A percentile compares a stretch with the other conserved stretches of the same genome.
Conservation (phyloP, 306 rosid genomes). For the Notholithocarpus densiflorus region DNA sequence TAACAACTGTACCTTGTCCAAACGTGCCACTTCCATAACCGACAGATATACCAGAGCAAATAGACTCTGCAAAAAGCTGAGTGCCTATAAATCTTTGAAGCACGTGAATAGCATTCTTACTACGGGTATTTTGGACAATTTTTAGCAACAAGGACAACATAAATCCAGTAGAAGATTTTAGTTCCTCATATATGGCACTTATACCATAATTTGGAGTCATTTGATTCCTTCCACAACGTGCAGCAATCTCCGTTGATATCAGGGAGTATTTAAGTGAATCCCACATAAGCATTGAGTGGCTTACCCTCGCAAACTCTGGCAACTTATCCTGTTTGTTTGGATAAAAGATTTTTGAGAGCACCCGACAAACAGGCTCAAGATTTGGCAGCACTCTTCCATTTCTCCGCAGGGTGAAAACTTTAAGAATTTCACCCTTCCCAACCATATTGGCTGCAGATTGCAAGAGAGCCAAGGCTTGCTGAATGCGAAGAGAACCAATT, state of each 20-base stretch:
- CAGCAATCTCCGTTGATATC: slow-evolving; percentile 82
- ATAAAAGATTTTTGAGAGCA: slow-evolving; percentile 73
- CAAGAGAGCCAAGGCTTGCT: slow-evolving; percentile 62
- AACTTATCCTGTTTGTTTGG: slow-evolving; percentile 59
- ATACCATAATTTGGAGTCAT: slow-evolving; percentile 65
- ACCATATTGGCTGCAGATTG: slow-evolving; percentile 64
- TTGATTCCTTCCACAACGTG: slow-evolving; percentile 70
- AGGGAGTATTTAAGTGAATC: slow-evolving; percentile 86
- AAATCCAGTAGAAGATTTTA: slow-evolving; percentile 80
- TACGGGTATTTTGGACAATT: slow-evolving; percentile 55
- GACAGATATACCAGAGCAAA: slow-evolving; percentile 59
- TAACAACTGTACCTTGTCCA: slow-evolving; percentile 53
- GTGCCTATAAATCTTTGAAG: slow-evolving; percentile 82
- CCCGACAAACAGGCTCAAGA: slow-evolving; percentile 57
- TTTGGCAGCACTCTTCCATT: slow-evolving; percentile 40
- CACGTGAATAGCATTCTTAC: slow-evolving; percentile 65
- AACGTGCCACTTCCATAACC: slow-evolving; percentile 26
- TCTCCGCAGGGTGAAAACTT: slow-evolving; percentile 46
- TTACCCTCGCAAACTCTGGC: slow-evolving; percentile 46
- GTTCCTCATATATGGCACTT: slow-evolving; percentile 70
- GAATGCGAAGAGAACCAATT: slow-evolving; percentile 47
- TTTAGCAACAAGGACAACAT: slow-evolving; percentile 72
- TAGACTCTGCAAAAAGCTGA: slow-evolving; percentile 71
- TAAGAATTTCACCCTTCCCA: slow-evolving; percentile 48
- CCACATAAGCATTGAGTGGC: slow-evolving; percentile 89